Percentiles rank a stretch among this genome's conserved stretches.
Evolutionary conservation across 2,329 filamentous ascomycete species (phyloP).

Genomic region (Ophiocordyceps camponoti-rufipedis): DNA sequence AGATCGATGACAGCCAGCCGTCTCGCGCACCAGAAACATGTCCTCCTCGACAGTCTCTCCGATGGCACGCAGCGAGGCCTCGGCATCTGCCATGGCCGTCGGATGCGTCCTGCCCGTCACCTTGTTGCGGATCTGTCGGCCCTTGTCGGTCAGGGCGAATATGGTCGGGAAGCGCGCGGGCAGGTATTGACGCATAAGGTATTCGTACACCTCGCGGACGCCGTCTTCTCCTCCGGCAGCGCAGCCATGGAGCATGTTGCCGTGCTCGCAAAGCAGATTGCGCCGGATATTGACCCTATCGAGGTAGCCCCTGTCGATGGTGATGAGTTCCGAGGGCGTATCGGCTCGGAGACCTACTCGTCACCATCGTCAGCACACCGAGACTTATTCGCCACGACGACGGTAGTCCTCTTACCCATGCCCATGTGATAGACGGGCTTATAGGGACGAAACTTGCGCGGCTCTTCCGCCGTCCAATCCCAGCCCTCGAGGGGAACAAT

Average conservation of each 20-base stretch:
- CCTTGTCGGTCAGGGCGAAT: slow-evolving; percentile 19
- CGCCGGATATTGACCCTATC: slow-evolving; percentile 22
- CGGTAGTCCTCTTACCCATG: slow-evolving; percentile 21
- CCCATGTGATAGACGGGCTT: slow-evolving; percentile 35
- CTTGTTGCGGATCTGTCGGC: slow-evolving; percentile 18
- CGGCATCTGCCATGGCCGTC: slow-evolving; percentile 10
- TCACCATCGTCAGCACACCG: background rate
- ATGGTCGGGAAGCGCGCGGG: slow-evolving; percentile 28
- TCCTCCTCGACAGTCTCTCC: slow-evolving; percentile 37
- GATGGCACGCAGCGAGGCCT: slow-evolving; percentile 19
- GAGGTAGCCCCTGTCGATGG: slow-evolving; percentile 31
- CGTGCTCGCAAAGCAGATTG: slow-evolving; percentile 18
- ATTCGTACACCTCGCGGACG: slow-evolving; percentile 29
- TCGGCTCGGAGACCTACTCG: slow-evolving; percentile 22
- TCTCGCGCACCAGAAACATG: slow-evolving; percentile 28
- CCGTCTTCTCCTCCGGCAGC: slow-evolving; percentile 19
- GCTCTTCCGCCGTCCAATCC: slow-evolving; percentile 20
- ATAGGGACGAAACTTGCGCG: slow-evolving; percentile 25
- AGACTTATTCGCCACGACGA: no score
- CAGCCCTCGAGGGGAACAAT: slow-evolving; percentile 13
- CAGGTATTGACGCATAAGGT: slow-evolving; percentile 26
- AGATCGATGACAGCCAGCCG: slow-evolving; percentile 20
- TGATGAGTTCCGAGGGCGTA: slow-evolving; percentile 29
- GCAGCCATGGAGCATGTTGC: slow-evolving; percentile 21
- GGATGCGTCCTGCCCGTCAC: slow-evolving; percentile 16